Conservation (phyloP, 192 early-diverging fungal genomes). For the Chytriomyces confervae region DNA sequence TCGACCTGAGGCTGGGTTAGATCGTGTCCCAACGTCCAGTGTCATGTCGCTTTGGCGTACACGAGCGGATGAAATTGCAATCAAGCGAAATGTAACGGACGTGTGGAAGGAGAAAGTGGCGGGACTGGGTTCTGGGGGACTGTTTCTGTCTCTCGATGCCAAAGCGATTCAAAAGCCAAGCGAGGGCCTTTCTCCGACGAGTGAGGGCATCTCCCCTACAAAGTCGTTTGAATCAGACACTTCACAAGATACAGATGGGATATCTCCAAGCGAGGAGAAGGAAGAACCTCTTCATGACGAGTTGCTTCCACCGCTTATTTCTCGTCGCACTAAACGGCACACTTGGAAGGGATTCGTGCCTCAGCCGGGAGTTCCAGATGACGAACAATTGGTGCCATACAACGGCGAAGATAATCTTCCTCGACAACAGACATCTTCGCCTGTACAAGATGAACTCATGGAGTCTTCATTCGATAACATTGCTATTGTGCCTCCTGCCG, state of each 20-base stretch:
- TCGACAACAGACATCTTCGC: too few relatives aligned
- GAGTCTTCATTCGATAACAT: not conserved
- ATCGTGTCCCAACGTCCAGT: not conserved
- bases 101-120: slow-evolving; percentile 21
- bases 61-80: not conserved
- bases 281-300: not conserved
- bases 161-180: not conserved
- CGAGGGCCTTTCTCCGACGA: not conserved
- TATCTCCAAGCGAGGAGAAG: not conserved
- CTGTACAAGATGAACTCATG: not conserved
- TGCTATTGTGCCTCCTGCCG: not conserved
- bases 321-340: not conserved
- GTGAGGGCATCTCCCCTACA: not conserved
- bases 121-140: slow-evolving; percentile 5
- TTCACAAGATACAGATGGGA: not conserved
- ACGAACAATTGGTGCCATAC: not conserved
- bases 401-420: not conserved
- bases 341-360: slow-evolving; percentile 7
- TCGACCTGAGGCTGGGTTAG: not conserved
- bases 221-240: not conserved
- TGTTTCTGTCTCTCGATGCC: slow-evolving; percentile 11
- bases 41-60: not conserved
- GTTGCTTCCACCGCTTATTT: not conserved
- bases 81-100: not conserved
- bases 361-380: not conserved